These are phyloP conservation scores for Sutorius eximius DNA, from an alignment of 1,284 basidiomycete genomes.

Conservation along the genomic window DNA sequence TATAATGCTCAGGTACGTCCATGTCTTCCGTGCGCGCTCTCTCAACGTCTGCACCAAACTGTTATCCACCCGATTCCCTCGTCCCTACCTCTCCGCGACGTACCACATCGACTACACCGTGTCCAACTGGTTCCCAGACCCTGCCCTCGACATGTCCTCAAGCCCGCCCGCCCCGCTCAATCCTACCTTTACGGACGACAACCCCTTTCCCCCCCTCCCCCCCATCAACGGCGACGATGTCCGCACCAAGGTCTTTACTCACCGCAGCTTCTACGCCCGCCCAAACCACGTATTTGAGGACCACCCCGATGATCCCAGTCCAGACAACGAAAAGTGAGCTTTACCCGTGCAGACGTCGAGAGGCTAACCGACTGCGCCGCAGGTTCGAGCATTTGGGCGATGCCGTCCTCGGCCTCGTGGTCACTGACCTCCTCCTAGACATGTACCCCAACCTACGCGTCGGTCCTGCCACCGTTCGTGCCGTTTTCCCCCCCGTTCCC, in stretches of 20 bases:
- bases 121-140: background rate
- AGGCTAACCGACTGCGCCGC: background rate
- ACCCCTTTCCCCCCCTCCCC: constrained; percentile 31
- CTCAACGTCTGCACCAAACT: background rate
- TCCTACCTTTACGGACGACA: constrained; percentile 19
- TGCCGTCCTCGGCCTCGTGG: constrained; percentile 61
- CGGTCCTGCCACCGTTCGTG: constrained; percentile 68
- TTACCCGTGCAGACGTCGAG: background rate
- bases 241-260: constrained; percentile 63
- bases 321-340: constrained; percentile 72
- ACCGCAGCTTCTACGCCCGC: constrained; percentile 64
- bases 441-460: constrained; percentile 69
- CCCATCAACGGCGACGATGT: constrained; percentile 31
- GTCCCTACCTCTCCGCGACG: too few species aligned
- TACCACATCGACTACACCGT: constrained; percentile 9
- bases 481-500: background rate
- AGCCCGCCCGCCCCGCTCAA: constrained; percentile 4
- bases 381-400: constrained; percentile 77
- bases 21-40: background rate
- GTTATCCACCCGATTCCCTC: background rate
- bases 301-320: constrained; percentile 61
- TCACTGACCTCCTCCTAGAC: constrained; percentile 61
- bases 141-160: constrained; percentile 6
- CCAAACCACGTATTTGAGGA: constrained; percentile 76
- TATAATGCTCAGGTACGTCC: constrained; percentile 1